phyloP scores from a whole-genome alignment of 257 asterid species.

The Ajuga chamaepitys region DNA sequence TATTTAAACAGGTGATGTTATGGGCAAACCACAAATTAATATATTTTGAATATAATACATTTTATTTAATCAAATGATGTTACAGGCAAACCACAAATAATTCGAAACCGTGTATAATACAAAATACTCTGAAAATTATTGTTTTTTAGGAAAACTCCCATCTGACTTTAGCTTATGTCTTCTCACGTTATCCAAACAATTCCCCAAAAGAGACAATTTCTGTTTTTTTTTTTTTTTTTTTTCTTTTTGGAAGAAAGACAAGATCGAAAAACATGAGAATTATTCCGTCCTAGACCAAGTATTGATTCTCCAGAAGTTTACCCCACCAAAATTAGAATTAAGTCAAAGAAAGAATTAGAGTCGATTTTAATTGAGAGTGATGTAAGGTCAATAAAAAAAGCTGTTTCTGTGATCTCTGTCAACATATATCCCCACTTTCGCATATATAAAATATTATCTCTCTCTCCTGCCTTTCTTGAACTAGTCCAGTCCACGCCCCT shows the following conservation, averaged over 20 bases:
- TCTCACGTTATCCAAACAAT: constrained; percentile 5
- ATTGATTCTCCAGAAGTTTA: constrained; percentile 9
- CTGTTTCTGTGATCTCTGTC: constrained; percentile 4
- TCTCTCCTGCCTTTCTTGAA: constrained; percentile 44
- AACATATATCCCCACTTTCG: constrained; percentile 21
- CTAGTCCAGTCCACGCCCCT: constrained; percentile 32
- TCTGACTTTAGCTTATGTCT: constrained; percentile 18
- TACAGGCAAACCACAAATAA: no score
- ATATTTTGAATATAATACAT: no score
- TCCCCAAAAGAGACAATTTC: constrained; percentile 16
- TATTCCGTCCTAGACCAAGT: not conserved
- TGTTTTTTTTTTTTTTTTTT: no score
- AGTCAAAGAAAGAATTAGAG: no score
- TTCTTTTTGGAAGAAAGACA: no score
- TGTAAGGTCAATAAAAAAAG: constrained; percentile 27
- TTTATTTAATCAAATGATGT: no score
- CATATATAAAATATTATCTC: not conserved
- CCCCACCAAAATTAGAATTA: not conserved
- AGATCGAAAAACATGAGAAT: not conserved
- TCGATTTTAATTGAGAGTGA: constrained; percentile 15
- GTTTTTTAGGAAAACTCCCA: constrained; percentile 3
- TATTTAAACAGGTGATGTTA: no score
- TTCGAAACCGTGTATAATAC: no score
- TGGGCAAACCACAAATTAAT: no score
- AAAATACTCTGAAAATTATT: not conserved